Evolutionary conservation across 768 basidiomycete genomes (phyloP).

Genomic region (Amanita inopinata): DNA sequence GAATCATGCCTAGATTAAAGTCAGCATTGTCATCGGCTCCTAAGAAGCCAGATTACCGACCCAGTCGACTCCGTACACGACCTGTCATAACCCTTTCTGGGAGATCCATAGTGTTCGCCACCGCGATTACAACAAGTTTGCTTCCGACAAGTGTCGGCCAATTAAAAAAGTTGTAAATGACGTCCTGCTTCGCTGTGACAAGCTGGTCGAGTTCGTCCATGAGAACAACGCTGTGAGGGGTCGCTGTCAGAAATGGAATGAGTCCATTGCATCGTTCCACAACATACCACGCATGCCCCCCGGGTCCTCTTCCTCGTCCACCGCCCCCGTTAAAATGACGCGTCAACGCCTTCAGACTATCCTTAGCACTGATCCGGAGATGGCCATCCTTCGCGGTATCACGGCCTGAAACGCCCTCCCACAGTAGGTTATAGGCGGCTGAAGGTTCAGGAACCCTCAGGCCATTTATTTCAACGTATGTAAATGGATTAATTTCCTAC

Average conservation of each 20-base stretch:
- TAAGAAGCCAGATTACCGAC: slow-evolving; percentile 29
- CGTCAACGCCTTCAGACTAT: slow-evolving; percentile 72
- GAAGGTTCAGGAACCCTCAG: slow-evolving; percentile 86
- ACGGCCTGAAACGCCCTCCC: slow-evolving; percentile 87
- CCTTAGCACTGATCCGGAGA: slow-evolving; percentile 63
- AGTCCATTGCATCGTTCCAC: too few species aligned
- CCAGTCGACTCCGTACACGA: slow-evolving; percentile 84
- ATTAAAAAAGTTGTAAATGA: slow-evolving; percentile 99
- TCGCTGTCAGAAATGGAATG: background rate
- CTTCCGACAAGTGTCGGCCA: slow-evolving; percentile 91
- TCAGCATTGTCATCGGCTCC: background rate
- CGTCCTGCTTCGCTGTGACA: slow-evolving; percentile 92
- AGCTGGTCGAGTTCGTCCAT: slow-evolving; percentile 99
- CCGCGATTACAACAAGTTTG: slow-evolving; percentile 89
- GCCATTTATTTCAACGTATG: slow-evolving; percentile 96
- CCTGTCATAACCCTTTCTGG: slow-evolving; percentile 91
- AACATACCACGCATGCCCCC: slow-evolving; percentile 79
- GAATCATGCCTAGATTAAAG: slow-evolving; percentile 57
- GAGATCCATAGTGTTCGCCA: slow-evolving; percentile 97
- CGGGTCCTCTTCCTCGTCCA: slow-evolving; percentile 49
- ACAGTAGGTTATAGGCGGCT: slow-evolving; percentile 87
- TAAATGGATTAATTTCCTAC: slow-evolving; percentile 95
- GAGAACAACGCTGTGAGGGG: slow-evolving; percentile 70
- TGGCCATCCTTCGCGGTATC: slow-evolving; percentile 53
- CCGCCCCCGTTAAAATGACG: slow-evolving; percentile 64